phyloP scores from a whole-genome alignment of 2,329 filamentous ascomycete species.

The Diaporthe caulivora region DNA sequence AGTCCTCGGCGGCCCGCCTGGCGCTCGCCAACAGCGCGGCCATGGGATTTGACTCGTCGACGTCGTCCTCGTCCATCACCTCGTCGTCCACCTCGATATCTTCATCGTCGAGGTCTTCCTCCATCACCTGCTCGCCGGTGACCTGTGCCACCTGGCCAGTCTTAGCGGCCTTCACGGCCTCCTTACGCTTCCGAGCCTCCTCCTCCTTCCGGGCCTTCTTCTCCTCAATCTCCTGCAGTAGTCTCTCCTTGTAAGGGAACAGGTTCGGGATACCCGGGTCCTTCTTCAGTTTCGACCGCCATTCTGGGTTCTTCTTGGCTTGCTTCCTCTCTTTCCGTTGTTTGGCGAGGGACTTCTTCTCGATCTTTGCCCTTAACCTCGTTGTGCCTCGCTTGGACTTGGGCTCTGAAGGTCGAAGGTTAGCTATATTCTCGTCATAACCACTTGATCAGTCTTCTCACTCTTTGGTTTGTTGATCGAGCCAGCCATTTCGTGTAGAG shows the following conservation, averaged over 20 bases:
- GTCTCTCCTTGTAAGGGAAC: constrained; percentile 97
- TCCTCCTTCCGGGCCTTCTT: constrained; percentile 84
- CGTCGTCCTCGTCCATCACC: constrained; percentile 63
- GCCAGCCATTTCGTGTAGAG: constrained; percentile 59
- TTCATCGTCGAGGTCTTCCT: constrained; percentile 59
- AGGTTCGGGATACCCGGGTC: constrained; percentile 97
- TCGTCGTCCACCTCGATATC: constrained; percentile 61
- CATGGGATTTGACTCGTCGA: constrained; percentile 86
- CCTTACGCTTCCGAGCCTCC: constrained; percentile 77
- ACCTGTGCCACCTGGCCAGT: constrained; percentile 60
- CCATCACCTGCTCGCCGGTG: constrained; percentile 59
- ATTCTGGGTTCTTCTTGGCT: constrained; percentile 97
- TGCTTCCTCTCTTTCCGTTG: constrained; percentile 90
- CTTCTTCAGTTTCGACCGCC: constrained; percentile 95
- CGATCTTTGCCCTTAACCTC: constrained; percentile 93
- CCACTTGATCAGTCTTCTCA: constrained; percentile 47
- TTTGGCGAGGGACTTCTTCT: constrained; percentile 91
- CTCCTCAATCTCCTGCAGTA: constrained; percentile 95
- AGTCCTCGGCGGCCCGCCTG: constrained; percentile 80
- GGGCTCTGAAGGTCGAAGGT: constrained; percentile 73
- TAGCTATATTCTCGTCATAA: background rate
- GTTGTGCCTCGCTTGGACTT: constrained; percentile 93
- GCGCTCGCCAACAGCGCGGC: constrained; percentile 91
- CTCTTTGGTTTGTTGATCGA: constrained; percentile 68
- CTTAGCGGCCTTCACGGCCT: constrained; percentile 77